Percentiles rank a stretch among this genome's conserved stretches.
Evolutionary conservation across 108 stramenopile species (phyloP).

Genomic region (Pseudonitzschia multistriata): DNA sequence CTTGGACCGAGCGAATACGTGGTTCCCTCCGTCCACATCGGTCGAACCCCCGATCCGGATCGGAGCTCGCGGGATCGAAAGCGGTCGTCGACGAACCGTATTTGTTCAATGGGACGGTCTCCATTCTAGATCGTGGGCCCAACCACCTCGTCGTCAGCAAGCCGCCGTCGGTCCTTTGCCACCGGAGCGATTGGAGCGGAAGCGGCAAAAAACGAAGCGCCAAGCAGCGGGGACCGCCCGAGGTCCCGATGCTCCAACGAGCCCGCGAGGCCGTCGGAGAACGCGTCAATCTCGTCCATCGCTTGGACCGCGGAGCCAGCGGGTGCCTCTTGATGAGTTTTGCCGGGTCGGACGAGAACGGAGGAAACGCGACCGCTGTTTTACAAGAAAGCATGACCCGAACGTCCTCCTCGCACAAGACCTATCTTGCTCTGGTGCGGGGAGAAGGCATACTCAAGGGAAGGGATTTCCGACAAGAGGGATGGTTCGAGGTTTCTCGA

Average conservation of each 20-base stretch:
- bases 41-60: background rate
- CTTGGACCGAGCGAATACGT: background rate
- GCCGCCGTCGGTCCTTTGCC: constrained; percentile 80
- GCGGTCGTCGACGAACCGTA: background rate
- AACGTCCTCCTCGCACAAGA: constrained; percentile 51
- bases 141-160: constrained; percentile 65
- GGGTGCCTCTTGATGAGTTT: constrained; percentile 65
- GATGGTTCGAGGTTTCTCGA: constrained; percentile 70
- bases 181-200: constrained; percentile 79
- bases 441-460: constrained; percentile 75
- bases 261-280: constrained; percentile 38
- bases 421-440: constrained; percentile 81
- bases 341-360: constrained; percentile 46
- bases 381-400: constrained; percentile 54
- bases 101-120: constrained; percentile 47
- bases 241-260: constrained; percentile 51
- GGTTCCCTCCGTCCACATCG: background rate
- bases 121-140: constrained; percentile 53
- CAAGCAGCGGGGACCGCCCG: background rate
- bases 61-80: background rate
- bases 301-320: constrained; percentile 76
- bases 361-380: constrained; percentile 33
- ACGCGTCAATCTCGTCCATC: constrained; percentile 78
- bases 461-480: constrained; percentile 59
- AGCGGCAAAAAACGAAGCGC: constrained; percentile 26